Evolutionary conservation across 345 rosid genomes (phyloP), one percentile per base, ranked within the genome.

Genomic region (Gossypium turneri): DNA sequence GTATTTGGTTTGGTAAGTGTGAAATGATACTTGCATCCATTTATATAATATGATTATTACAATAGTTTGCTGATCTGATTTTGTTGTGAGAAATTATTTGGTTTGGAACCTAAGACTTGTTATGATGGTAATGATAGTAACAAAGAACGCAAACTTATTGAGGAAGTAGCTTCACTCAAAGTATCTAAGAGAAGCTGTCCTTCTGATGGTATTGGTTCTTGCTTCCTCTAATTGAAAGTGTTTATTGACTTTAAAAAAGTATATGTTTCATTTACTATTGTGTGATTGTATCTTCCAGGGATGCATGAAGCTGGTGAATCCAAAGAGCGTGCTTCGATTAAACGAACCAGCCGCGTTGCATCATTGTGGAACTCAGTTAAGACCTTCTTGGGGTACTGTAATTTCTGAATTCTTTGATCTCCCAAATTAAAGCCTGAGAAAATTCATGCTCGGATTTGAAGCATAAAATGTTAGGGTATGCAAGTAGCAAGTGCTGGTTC

Each of bases 131-230:
- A 76, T 81, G 76, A 56, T 88, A 92, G 98, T 57, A 85, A 86
- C 25, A 79, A 75, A 72, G 97, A 94, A 76, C 91, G 84, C 3
- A 69, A 71, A 69, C 91, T 94, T 79, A 80, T 92, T 70, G 79
- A 88, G 87, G 91, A 88, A 62, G 82, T 92, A 80, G 89, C 89
- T 47, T 85, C 88, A 20, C 83, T 90, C 43, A 82, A 74, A 79
- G 79, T 82, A 66, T 80, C 80, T 64, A 78, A 81, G 74, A 81
- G 83, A 79, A 79, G 53, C 66, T 79, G 73, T 66, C 77, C 81
- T 76, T 57, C 83, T 44, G 57, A 75, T 64, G 89, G 92, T 86
- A 86, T 56, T 63, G 15, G 41, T 58, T 76, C 3, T 19, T 29
- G 63, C 67, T 3, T 19, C 16, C 12, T 11, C 66, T 19, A 45